Percentiles rank a stretch among this genome's conserved stretches.
Evolutionary conservation across 306 rosid genomes (phyloP).

Genomic region (Dryas octopetala): DNA sequence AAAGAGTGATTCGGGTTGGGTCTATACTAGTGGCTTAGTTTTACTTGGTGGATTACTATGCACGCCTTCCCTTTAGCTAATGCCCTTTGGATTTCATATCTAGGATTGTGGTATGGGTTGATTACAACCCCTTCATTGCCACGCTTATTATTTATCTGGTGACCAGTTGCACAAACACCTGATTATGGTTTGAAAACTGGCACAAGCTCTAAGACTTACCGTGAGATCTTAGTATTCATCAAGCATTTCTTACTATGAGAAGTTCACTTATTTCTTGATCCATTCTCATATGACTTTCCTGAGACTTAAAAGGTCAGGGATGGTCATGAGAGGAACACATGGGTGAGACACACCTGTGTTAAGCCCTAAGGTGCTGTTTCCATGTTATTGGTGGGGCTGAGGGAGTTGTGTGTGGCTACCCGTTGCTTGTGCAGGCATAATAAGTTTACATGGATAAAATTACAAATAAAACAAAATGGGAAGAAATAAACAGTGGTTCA

Average conservation of each 20-base stretch:
- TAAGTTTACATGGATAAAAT: not conserved
- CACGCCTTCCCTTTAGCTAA: not conserved
- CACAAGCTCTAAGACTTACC: not conserved
- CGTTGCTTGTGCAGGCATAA: not conserved
- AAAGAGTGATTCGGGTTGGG: conserved; percentile 1
- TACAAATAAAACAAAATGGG: not conserved
- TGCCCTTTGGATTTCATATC: not conserved
- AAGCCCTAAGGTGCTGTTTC: not conserved
- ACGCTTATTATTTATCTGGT: not conserved
- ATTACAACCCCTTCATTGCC: not conserved
- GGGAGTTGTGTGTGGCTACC: not conserved
- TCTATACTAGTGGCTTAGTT: not conserved
- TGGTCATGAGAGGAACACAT: not conserved
- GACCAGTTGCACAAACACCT: not conserved
- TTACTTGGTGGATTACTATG: conserved; percentile 1
- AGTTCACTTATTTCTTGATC: not conserved
- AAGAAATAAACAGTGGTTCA: not conserved
- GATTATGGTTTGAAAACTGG: not conserved
- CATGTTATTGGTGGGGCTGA: not conserved
- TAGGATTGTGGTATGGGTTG: not conserved
- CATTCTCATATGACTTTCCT: not conserved
- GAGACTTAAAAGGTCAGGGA: not conserved
- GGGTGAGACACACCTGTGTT: not conserved
- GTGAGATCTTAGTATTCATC: not conserved
- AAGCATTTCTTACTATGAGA: not conserved